A percentile compares a stretch with the other conserved stretches of the same genome.
Evolutionary conservation across 306 rosid species (phyloP).

Genomic region (Casuarina equisetifolia): DNA sequence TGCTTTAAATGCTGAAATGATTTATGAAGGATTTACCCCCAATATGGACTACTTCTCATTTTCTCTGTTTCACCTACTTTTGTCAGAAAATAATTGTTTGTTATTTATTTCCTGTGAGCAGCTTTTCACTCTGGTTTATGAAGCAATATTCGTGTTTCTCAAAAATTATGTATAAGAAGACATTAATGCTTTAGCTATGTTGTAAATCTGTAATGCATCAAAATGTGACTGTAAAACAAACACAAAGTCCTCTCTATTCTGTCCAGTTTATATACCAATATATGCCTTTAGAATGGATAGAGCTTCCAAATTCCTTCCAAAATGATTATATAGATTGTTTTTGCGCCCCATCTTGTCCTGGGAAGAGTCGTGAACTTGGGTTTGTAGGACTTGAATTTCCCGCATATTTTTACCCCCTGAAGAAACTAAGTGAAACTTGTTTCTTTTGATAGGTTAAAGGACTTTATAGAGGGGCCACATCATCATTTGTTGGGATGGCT

Average conservation of each 20-base stretch:
- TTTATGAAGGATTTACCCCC: background rate
- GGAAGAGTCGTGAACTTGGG: background rate
- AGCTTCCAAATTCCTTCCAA: constrained; percentile 7
- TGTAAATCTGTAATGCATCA: background rate
- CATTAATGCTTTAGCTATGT: background rate
- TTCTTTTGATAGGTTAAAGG: constrained; percentile 70
- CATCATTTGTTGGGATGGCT: constrained; percentile 90
- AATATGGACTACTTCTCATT: background rate
- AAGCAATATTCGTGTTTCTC: background rate
- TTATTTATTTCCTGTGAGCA: background rate
- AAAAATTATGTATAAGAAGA: background rate
- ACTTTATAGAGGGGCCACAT: constrained; percentile 91
- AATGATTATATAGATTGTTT: background rate
- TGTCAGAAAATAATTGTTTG: background rate
- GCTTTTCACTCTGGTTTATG: background rate
- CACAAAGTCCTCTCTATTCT: constrained; percentile 6
- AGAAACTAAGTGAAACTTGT: constrained; percentile 27
- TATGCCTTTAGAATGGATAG: constrained; percentile 7
- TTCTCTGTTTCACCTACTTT: background rate
- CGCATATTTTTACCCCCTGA: background rate
- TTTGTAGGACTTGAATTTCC: constrained; percentile 6
- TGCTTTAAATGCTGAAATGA: background rate
- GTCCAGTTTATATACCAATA: constrained; percentile 8
- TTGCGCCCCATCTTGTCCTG: background rate
- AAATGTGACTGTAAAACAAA: constrained; percentile 8